phyloP scores from a whole-genome alignment of 306 rosid genomes.

The Prunus mira region DNA sequence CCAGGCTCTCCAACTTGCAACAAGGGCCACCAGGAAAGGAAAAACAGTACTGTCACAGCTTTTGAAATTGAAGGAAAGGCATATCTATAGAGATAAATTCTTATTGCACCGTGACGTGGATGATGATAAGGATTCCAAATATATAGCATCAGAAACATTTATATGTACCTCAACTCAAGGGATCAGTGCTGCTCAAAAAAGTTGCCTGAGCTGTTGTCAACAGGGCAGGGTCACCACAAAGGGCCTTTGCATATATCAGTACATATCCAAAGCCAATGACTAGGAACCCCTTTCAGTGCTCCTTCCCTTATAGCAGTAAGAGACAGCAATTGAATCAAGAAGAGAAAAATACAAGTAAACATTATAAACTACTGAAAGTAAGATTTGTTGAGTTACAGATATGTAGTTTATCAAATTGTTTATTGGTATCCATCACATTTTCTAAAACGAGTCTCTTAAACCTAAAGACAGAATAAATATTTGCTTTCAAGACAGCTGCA shows the following conservation, averaged over 20 bases:
- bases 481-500: conserved; percentile 1
- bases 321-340: neutral
- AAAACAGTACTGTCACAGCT: conserved; percentile 25
- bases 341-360: neutral
- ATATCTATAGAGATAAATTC: conserved; percentile 33
- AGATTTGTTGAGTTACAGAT: too few relatives aligned
- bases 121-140: conserved; percentile 54
- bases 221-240: conserved; percentile 19
- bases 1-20: neutral
- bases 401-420: neutral
- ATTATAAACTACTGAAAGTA: neutral
- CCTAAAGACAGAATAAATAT: neutral
- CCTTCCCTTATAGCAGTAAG: neutral
- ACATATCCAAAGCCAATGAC: conserved; percentile 15
- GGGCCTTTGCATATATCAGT: neutral
- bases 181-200: neutral
- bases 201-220: neutral
- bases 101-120: conserved; percentile 30
- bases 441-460: neutral
- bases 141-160: conserved; percentile 8
- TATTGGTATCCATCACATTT: neutral
- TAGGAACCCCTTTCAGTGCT: neutral
- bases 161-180: neutral
- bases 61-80: conserved; percentile 33
- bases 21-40: neutral